Conservation (phyloP, 768 basidiomycete species). For the Dioszegia crocea region DNA sequence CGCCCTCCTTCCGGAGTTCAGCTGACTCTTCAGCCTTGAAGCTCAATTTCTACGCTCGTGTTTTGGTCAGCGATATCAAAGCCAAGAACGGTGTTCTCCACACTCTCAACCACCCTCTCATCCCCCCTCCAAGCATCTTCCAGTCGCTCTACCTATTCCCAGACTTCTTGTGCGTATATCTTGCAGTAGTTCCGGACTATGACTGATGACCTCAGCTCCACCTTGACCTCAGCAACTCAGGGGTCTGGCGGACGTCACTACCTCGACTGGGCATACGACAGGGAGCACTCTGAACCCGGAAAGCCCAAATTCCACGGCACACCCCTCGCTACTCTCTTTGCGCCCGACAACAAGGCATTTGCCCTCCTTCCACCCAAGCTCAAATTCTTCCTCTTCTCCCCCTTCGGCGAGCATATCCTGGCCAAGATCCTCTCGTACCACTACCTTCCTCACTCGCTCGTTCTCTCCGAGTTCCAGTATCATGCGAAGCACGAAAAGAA, state of each 20-base stretch:
- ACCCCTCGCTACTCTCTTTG: slow-evolving; percentile 46
- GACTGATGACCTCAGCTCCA: slow-evolving; percentile 28
- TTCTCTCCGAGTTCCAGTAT: slow-evolving; percentile 50
- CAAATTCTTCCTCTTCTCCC: slow-evolving; percentile 60
- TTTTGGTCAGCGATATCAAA: slow-evolving; percentile 51
- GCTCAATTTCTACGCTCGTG: slow-evolving; percentile 57
- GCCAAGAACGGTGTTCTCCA: slow-evolving; percentile 60
- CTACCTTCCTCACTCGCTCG: slow-evolving; percentile 58
- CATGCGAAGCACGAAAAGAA: slow-evolving; percentile 21
- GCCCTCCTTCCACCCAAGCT: slow-evolving; percentile 56
- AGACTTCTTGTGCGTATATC: slow-evolving; percentile 32
- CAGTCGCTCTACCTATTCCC: slow-evolving; percentile 50
- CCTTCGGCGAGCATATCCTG: slow-evolving; percentile 56
- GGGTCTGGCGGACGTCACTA: slow-evolving; percentile 54
- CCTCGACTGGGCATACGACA: slow-evolving; percentile 46
- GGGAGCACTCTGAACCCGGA: slow-evolving; percentile 31
- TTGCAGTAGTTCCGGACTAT: too few relatives aligned
- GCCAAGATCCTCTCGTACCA: slow-evolving; percentile 62
- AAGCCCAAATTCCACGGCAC: slow-evolving; percentile 42
- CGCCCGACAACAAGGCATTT: slow-evolving; percentile 49
- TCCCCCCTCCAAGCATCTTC: slow-evolving; percentile 50
- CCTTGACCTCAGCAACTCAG: slow-evolving; percentile 60
- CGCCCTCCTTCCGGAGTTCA: neutral
- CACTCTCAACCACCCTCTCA: slow-evolving; percentile 57
- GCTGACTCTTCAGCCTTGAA: slow-evolving; percentile 34